A percentile compares a stretch with the other conserved stretches of the same genome.
Conservation (phyloP, 73 alveolate species). For the Paramecium caudatum region DNA sequence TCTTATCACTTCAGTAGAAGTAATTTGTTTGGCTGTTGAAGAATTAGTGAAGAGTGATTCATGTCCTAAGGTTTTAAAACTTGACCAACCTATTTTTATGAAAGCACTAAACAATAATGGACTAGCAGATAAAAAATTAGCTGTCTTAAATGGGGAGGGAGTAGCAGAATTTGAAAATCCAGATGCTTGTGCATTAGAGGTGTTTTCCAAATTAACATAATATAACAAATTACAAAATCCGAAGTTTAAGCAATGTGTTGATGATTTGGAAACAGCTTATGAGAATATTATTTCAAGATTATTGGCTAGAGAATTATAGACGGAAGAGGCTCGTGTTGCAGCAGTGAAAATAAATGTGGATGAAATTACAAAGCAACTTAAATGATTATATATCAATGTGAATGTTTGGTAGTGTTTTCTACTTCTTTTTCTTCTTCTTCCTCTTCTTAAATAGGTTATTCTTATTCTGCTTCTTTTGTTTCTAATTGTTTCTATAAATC, state of each 20-base stretch:
- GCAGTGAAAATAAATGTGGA: background rate
- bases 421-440: background rate
- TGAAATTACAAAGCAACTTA: conserved; percentile 18
- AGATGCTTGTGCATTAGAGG: background rate
- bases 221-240: background rate
- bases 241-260: background rate
- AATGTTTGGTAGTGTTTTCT: background rate
- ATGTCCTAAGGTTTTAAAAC: background rate
- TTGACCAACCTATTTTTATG: background rate
- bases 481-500: background rate
- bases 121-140: background rate
- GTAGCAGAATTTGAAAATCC: background rate
- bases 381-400: background rate
- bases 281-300: conserved; percentile 3
- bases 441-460: background rate
- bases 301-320: background rate
- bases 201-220: background rate
- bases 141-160: too few relatives aligned
- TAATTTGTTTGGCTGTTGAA: background rate
- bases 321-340: background rate
- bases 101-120: background rate
- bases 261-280: background rate
- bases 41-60: background rate
- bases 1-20: background rate
- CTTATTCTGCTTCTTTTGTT: background rate